Evolutionary conservation across 805 yeast species (phyloP), one percentile per base, ranked within the genome.

Genomic region (Starmerella apicola): DNA sequence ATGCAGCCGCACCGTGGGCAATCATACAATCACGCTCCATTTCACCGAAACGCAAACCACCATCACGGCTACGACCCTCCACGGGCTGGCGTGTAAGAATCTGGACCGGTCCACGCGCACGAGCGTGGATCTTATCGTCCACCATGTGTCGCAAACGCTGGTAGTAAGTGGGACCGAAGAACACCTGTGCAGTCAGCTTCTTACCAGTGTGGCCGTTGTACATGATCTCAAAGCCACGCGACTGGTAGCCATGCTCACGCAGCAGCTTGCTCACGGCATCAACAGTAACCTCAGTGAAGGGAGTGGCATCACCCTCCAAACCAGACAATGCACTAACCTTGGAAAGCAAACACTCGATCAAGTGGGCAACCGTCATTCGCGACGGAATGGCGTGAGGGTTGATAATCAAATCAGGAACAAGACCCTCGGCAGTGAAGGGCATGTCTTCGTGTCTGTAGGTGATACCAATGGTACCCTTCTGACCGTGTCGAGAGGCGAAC

Each of bases 1-100:
- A 88, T 6, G 96, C 93, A 3, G 98, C 96, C 12, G 96, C 97
- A 62, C 99, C 99, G 60, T 91, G 97, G 2, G 99, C 98, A 70
- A 91, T 91, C 96, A 91, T 88, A 80, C 99, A 91, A 72, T 91
- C 99, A 70, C 99, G 83, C 67, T 91, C 99, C 99, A 91, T 91
- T 65, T 88, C 98, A 58, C 98, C 98, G 74, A 88, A 86, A 65
- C 98, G 83, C 61, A 88, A 70, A 54, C 98, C 98, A 75, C 98
- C 98, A 64, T 91, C 97, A 67, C 98, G 77, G 15, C 96, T 85
- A 64, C 98, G 78, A 76, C 98, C 98, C 65, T 88, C 97, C 48
- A 86, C 95, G 4, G 98, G 98, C 64, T 88, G 98, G 67, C 97
- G 81, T 3, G 98, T 88, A 62, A 88, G 70, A 43, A 88, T 93